Percentiles rank a stretch among this genome's conserved stretches.
Conservation (phyloP, 371 early-diverging fungal genomes). For the Mortierella polycephala region DNA sequence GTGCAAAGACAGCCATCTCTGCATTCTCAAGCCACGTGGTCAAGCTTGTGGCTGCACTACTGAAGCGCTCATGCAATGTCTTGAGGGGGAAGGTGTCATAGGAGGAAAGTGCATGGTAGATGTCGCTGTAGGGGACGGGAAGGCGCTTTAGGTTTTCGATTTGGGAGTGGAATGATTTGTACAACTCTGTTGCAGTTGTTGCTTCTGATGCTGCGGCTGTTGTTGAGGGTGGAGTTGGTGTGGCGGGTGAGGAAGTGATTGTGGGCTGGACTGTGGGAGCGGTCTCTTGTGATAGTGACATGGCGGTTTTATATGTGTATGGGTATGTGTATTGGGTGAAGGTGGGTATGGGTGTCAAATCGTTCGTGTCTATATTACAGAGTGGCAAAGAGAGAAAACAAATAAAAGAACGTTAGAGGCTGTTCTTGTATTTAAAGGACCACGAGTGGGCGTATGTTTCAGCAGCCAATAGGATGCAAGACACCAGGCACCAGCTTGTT, state of each 20-base stretch:
- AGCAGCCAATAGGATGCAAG: too few species aligned
- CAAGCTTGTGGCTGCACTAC: conserved; percentile 51
- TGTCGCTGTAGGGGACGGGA: conserved; percentile 53
- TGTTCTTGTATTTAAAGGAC: too few species aligned
- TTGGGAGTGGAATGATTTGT: conserved; percentile 48
- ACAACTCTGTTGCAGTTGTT: conserved; percentile 18
- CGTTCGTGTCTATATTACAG: too few species aligned
- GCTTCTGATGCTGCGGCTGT: conserved; percentile 7
- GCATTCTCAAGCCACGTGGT: conserved; percentile 63
- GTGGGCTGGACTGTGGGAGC: conserved; percentile 14
- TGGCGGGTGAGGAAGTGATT: conserved; percentile 3
- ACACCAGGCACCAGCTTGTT: too few species aligned
- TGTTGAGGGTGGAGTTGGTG: conserved; percentile 8
- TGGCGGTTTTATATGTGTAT: not conserved
- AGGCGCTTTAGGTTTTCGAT: conserved; percentile 52
- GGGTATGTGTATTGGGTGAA: not conserved
- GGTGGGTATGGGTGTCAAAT: not conserved
- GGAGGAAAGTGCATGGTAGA: conserved; percentile 55
- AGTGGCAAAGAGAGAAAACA: too few species aligned
- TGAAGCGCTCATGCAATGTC: conserved; percentile 55
- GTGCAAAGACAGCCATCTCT: conserved; percentile 64
- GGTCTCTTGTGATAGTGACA: conserved; percentile 30
- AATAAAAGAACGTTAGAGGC: not conserved
- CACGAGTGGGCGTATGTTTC: too few species aligned
- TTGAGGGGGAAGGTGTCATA: conserved; percentile 56